These are phyloP conservation scores for Globisporangium ultimum DNA, from an alignment of 352 stramenopile species.

Conservation along the genomic window DNA sequence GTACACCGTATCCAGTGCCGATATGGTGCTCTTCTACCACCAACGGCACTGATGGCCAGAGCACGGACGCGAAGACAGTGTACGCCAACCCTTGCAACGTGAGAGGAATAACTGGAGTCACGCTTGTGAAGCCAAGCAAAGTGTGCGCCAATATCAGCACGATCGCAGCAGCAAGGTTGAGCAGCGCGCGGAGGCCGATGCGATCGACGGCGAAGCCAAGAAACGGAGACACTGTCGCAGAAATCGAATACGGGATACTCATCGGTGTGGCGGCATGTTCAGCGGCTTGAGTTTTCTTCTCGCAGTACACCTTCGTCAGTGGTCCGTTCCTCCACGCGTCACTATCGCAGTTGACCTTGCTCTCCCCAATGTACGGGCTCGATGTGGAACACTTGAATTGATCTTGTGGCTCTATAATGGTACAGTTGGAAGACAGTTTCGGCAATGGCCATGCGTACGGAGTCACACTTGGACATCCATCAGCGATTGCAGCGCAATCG, in stretches of 20 bases:
- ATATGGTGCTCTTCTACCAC: conserved; percentile 16
- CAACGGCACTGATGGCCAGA: conserved; percentile 68
- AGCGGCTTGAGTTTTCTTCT: conserved; percentile 56
- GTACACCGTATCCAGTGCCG: conserved; percentile 16
- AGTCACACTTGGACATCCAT: conserved; percentile 53
- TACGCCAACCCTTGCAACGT: conserved; percentile 80
- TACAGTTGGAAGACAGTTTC: conserved; percentile 66
- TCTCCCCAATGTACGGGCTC: neutral
- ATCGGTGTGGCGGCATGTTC: conserved; percentile 82
- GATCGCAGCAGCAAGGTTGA: conserved; percentile 74
- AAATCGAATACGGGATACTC: conserved; percentile 93
- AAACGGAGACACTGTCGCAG: conserved; percentile 84
- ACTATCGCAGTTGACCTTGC: conserved; percentile 56
- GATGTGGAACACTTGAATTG: conserved; percentile 9
- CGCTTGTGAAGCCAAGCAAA: conserved; percentile 52
- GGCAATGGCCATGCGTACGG: conserved; percentile 74
- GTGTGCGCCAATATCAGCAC: conserved; percentile 84
- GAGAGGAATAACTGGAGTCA: conserved; percentile 56
- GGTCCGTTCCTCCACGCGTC: conserved; percentile 65
- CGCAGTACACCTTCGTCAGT: conserved; percentile 56
- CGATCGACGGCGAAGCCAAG: conserved; percentile 90
- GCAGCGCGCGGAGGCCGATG: conserved; percentile 77
- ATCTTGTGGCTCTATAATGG: conserved; percentile 42
- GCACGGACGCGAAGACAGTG: conserved; percentile 64
- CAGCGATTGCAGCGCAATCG: conserved; percentile 48